Evolutionary conservation across 306 rosid species (phyloP), one percentile per base, ranked within the genome.

Genomic region (Glycine soja): DNA sequence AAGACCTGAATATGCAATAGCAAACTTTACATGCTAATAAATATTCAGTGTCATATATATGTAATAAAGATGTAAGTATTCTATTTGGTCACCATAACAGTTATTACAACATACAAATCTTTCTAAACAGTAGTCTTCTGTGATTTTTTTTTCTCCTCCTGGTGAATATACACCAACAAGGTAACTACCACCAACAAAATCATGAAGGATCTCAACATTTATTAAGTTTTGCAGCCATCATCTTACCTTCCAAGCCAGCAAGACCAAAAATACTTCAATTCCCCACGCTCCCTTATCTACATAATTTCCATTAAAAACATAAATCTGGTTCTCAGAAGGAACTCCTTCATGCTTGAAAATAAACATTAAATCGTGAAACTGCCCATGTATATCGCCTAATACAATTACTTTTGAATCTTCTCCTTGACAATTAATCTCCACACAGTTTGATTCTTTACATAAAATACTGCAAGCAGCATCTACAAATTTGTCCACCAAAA

Each of bases 191-290:
- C 74, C 64, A 63, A 10, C 3, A 64, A 61, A 65, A 48, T 40
- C 50, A 61, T 36, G 16, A 75, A 72, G 62, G 18, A n/a, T 65
- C 78, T 72, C 68, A 73, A 66, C 64, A 77, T 52, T 8, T 52
- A 43, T 11, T 8, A 53, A 56, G 19, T 65, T 72, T 73, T 53
- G 72, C 57, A 38, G 10, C 32, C 66, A 70, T 77, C 84, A 65
- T 36, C 82, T 87, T 90, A 92, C 98, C 98, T 94, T 94, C 97
- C 93, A 92, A 36, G 95, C 97, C 83, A 90, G 85, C 85, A 94
- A 90, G 87, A 89, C 88, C 88, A 92, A 80, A 72, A 92, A 83
- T 43, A 92, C 95, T 86, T 95, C 98, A 85, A 95, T 69, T 46
- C 98, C 97, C 91, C 88, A 83, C 70, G 95, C 92, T 87, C 97